These are phyloP conservation scores for Fusarium graminum DNA, from an alignment of 2,329 filamentous ascomycete species.

Conservation along the genomic window DNA sequence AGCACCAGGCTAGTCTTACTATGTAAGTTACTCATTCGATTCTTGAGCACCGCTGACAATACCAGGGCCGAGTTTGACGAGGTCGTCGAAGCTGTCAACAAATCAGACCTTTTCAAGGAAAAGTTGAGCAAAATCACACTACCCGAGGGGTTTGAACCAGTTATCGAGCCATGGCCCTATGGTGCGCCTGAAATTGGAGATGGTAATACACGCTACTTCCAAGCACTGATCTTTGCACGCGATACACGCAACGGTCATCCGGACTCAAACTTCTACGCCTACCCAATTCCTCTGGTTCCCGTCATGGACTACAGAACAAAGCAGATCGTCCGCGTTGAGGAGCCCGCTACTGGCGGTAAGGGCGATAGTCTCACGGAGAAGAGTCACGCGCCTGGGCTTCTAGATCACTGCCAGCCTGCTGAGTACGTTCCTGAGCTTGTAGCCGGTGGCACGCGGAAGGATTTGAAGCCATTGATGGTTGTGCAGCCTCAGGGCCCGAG, in stretches of 20 bases:
- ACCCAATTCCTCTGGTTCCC: slow-evolving; percentile 64
- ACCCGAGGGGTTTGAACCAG: slow-evolving; percentile 49
- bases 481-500: slow-evolving; percentile 56
- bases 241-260: slow-evolving; percentile 54
- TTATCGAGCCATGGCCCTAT: slow-evolving; percentile 54
- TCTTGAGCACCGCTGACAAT: fast-evolving
- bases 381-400: slow-evolving; percentile 31
- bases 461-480: slow-evolving; percentile 70
- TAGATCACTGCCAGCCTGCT: slow-evolving; percentile 52
- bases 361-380: slow-evolving; percentile 44
- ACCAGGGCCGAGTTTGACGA: slow-evolving; percentile 51
- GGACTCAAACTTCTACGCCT: slow-evolving; percentile 69
- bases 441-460: slow-evolving; percentile 58
- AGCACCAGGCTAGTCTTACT: slow-evolving; percentile 51
- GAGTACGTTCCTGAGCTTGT: slow-evolving; percentile 60
- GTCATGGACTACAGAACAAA: slow-evolving; percentile 53
- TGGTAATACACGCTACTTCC: slow-evolving; percentile 51
- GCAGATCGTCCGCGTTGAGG: slow-evolving; percentile 53
- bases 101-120: slow-evolving; percentile 51
- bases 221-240: slow-evolving; percentile 52
- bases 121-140: slow-evolving; percentile 50
- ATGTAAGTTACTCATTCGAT: slow-evolving; percentile 36
- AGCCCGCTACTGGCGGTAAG: slow-evolving; percentile 53
- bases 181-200: slow-evolving; percentile 50
- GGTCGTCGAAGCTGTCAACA: slow-evolving; percentile 49